Evolutionary conservation across 768 basidiomycete genomes (phyloP).

Genomic region (button mushroom (Agaricus bisporus)): DNA sequence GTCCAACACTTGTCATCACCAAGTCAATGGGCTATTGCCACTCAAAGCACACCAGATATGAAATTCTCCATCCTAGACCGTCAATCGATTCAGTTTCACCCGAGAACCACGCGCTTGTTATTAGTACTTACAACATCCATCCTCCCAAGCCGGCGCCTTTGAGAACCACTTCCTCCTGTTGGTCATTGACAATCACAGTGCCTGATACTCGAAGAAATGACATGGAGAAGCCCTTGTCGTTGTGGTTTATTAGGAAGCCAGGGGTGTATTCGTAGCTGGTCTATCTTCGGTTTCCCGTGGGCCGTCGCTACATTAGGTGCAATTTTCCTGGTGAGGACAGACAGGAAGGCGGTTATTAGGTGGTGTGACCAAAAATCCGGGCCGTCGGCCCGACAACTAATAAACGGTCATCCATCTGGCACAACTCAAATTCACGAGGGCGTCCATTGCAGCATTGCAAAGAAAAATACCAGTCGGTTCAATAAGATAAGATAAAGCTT

Average conservation of each 20-base stretch:
- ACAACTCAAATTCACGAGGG: too few species aligned
- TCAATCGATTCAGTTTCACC: slow-evolving; percentile 1
- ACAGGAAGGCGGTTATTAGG: neutral
- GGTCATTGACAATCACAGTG: slow-evolving; percentile 51
- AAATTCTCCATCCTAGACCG: slow-evolving; percentile 67
- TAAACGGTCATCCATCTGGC: too few species aligned
- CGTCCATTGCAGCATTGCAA: too few species aligned
- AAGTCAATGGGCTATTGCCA: neutral
- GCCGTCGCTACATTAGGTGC: too few species aligned
- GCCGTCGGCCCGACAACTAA: neutral
- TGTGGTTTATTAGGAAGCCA: neutral
- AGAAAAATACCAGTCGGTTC: too few species aligned
- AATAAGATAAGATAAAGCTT: too few species aligned
- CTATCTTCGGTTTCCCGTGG: too few species aligned
- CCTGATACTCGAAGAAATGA: slow-evolving; percentile 53
- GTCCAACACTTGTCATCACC: neutral
- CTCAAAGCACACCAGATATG: slow-evolving; percentile 43
- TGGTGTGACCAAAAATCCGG: neutral
- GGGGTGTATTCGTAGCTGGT: neutral
- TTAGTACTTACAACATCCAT: slow-evolving; percentile 78
- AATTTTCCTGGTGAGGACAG: neutral
- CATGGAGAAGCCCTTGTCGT: slow-evolving; percentile 22
- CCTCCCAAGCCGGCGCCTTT: slow-evolving; percentile 77
- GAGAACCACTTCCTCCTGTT: slow-evolving; percentile 52
- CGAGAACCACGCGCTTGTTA: slow-evolving; percentile 3